Conservation (phyloP, 176 grass and related monocot species). For the Tuctoria greenei region DNA sequence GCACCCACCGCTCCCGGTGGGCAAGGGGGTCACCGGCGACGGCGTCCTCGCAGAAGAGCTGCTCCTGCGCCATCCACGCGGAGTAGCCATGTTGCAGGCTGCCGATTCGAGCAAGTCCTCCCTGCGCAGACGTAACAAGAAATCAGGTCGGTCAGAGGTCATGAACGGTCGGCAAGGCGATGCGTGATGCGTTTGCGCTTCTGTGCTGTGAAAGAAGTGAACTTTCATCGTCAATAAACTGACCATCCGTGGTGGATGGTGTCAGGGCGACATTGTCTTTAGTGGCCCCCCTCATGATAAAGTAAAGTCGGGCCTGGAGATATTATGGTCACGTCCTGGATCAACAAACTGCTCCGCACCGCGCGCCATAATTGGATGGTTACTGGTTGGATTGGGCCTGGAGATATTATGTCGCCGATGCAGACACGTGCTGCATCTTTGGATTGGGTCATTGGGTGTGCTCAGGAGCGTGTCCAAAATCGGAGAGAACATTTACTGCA, state of each 20-base stretch:
- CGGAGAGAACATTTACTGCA: not conserved
- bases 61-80: conserved; percentile 53
- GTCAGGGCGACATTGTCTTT: not conserved
- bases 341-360: conserved; percentile 5
- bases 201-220: not conserved
- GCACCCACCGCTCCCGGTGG: conserved; percentile 47
- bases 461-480: conserved; percentile 2
- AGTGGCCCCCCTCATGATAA: conserved; percentile 16
- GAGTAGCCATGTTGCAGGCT: conserved; percentile 28
- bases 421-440: not conserved
- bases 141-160: conserved; percentile 7
- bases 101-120: conserved; percentile 6
- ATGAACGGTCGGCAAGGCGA: not conserved
- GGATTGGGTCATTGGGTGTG: not conserved
- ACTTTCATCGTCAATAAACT: not conserved
- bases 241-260: not conserved
- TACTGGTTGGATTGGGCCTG: conserved; percentile 10
- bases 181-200: not conserved
- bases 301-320: conserved; percentile 1
- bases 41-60: conserved; percentile 39
- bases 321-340: too few relatives aligned
- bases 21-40: not conserved
- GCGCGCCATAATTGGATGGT: conserved; percentile 37
- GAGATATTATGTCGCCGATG: conserved; percentile 34
- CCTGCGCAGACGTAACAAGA: conserved; percentile 37